Base-by-base conservation (phyloP, 2,329 filamentous ascomycete genomes). In the Neurospora sp. region DNA sequence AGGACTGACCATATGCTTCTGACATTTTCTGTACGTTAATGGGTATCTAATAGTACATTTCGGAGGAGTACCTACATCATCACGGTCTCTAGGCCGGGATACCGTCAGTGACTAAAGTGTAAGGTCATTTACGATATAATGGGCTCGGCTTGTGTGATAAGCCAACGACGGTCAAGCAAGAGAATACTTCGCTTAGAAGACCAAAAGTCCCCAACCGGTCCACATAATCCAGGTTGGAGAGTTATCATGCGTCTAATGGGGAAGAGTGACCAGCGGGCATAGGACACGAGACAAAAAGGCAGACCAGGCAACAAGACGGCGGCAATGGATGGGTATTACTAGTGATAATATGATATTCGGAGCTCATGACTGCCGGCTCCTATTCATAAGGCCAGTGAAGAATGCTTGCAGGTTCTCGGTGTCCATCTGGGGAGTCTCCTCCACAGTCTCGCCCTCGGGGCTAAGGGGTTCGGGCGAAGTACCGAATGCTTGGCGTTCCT, bases 301-400 rank as follows among this genome's bases (percentile, higher is more conserved):
- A 28, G 3, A 58, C 6, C 13, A 13, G 1, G 28, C 15, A 62
- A 2, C 4, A 15, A 1, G 13, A 62, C 8, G 3, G 52, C 52
- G 28, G 52, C 52, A 62, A 28, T 17, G 15, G 3, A 36, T 62
- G 52, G 52, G 28, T 36, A 62, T 67, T 62, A 62, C 52, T 17
- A 62, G 52, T 33, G 52, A 62, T 62, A 9, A 36, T 17, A 33
- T 36, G 52, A 62, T 62, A 8, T 36, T 62, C 3, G 28, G 13
- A 33, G 52, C 52, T 62, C 28, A 62, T 62, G 52, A 28, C 28
- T 62, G 52, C 11, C 79, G 78, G 73, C 85, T 84, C 72, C 84
- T 82, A 74, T 87, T 87, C 85, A 89, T 88, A 72, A 89, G 77
- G 40, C 84, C 85, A 70, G 83, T 83, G 74, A 89, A 89, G 79